A percentile compares a stretch with the other conserved stretches of the same genome.
Conservation (phyloP, 208 protist genomes). For the Sergeia podlipaevii region DNA sequence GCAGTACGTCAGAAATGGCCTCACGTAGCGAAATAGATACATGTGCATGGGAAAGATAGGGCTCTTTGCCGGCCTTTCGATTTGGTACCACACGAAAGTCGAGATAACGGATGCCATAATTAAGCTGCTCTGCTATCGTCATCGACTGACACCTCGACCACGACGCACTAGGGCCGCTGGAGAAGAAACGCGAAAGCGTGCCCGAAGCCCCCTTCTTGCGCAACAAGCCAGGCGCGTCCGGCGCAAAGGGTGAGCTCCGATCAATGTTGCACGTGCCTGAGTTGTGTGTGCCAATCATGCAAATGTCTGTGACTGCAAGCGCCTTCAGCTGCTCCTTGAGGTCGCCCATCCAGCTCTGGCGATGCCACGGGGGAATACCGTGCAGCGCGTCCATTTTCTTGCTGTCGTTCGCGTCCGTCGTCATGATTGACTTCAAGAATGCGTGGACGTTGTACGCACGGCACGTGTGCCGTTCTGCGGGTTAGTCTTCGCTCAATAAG, state of each 20-base stretch:
- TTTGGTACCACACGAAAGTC: constrained; percentile 30
- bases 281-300: constrained; percentile 44
- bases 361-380: constrained; percentile 10
- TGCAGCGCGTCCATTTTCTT: not conserved
- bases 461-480: not conserved
- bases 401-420: not conserved
- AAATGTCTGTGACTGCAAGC: constrained; percentile 28
- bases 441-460: no score
- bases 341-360: constrained; percentile 45
- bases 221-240: constrained; percentile 27
- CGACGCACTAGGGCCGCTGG: constrained; percentile 4
- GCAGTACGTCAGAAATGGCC: constrained; percentile 18
- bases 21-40: constrained; percentile 23
- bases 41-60: constrained; percentile 35
- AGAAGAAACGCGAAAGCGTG: constrained; percentile 20
- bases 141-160: constrained; percentile 50
- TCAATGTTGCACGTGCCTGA: constrained; percentile 28
- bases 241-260: constrained; percentile 21
- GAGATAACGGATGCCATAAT: constrained; percentile 46
- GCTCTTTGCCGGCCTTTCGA: not conserved
- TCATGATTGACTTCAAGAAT: not conserved
- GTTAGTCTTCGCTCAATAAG: no score
- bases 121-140: constrained; percentile 36
- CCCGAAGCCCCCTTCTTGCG: constrained; percentile 1
- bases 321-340: constrained; percentile 15